phyloP scores from a whole-genome alignment of 305 asterid species.

The Andrographis paniculata region DNA sequence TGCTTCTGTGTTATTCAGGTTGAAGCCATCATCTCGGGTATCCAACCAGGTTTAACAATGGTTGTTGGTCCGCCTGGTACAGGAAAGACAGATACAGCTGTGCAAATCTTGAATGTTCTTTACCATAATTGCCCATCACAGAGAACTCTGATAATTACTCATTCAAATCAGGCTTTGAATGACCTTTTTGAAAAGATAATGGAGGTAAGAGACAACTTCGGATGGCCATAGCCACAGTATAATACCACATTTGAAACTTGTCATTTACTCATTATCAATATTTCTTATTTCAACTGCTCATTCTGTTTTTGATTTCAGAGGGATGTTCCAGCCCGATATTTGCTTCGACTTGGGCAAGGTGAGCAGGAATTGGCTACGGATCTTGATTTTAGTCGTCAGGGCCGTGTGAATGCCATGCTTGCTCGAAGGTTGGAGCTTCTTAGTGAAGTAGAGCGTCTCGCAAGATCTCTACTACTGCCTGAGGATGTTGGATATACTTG shows the following conservation, averaged over 20 bases:
- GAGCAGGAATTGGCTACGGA: constrained; percentile 98
- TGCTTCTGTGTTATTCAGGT: constrained; percentile 39
- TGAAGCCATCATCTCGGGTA: constrained; percentile 80
- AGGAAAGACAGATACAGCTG: constrained; percentile 98
- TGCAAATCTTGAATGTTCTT: constrained; percentile 86
- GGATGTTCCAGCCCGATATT: constrained; percentile 98
- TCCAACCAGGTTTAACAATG: constrained; percentile 97
- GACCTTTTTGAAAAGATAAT: constrained; percentile 98
- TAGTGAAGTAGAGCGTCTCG: constrained; percentile 90
- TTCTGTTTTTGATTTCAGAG: constrained; percentile 40
- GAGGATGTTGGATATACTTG: constrained; percentile 98
- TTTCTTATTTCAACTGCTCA: constrained; percentile 2
- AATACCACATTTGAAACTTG: constrained; percentile 4
- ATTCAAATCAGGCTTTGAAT: constrained; percentile 94
- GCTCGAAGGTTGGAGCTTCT: constrained; percentile 92
- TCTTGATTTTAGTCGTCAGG: constrained; percentile 98
- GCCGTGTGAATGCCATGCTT: constrained; percentile 98
- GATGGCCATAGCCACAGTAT: constrained; percentile 5
- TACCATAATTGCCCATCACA: constrained; percentile 99
- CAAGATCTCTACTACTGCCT: constrained; percentile 81
- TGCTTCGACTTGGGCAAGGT: constrained; percentile 99
- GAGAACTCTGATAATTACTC: constrained; percentile 94
- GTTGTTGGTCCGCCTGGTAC: constrained; percentile 99
- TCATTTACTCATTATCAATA: neutral
- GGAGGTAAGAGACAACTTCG: constrained; percentile 47